phyloP scores from a whole-genome alignment of 345 rosid genomes.

The Zanthoxylum bungeanum region DNA sequence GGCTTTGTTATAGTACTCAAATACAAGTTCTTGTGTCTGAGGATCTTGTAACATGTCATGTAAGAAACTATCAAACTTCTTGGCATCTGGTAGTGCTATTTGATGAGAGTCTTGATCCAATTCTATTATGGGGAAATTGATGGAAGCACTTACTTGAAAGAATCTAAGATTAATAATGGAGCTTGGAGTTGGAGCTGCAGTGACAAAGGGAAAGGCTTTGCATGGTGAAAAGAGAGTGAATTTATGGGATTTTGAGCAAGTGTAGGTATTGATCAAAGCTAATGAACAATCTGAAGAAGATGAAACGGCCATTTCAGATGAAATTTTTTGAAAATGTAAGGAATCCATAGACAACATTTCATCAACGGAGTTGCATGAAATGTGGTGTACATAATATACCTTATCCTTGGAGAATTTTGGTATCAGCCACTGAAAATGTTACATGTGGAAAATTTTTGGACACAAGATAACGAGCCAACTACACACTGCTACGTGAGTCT shows the following conservation, averaged over 20 bases:
- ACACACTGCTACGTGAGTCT: neutral
- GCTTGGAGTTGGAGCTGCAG: slow-evolving; percentile 13
- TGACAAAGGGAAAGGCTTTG: slow-evolving; percentile 26
- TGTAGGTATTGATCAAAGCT: slow-evolving; percentile 27
- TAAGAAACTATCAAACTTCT: slow-evolving; percentile 40
- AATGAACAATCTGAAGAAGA: slow-evolving; percentile 39
- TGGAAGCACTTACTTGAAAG: slow-evolving; percentile 30
- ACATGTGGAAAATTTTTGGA: neutral
- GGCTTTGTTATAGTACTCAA: slow-evolving; percentile 57
- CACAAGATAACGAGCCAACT: neutral
- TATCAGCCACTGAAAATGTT: neutral
- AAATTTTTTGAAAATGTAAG: neutral
- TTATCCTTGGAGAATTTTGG: slow-evolving; percentile 10
- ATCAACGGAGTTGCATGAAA: neutral
- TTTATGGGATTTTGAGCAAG: slow-evolving; percentile 17
- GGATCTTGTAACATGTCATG: slow-evolving; percentile 44
- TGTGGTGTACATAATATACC: slow-evolving; percentile 15
- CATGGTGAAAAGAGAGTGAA: slow-evolving; percentile 24
- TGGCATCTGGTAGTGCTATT: slow-evolving; percentile 23
- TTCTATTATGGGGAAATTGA: slow-evolving; percentile 10
- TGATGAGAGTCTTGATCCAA: slow-evolving; percentile 19
- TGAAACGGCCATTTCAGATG: slow-evolving; percentile 42
- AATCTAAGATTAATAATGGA: slow-evolving; percentile 29
- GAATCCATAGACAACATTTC: neutral
- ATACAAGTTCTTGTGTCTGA: slow-evolving; percentile 36